Evolutionary conservation across 208 protist species (phyloP), one percentile per base, ranked within the genome.

Genomic region (Jaenimonas drosophilae): DNA sequence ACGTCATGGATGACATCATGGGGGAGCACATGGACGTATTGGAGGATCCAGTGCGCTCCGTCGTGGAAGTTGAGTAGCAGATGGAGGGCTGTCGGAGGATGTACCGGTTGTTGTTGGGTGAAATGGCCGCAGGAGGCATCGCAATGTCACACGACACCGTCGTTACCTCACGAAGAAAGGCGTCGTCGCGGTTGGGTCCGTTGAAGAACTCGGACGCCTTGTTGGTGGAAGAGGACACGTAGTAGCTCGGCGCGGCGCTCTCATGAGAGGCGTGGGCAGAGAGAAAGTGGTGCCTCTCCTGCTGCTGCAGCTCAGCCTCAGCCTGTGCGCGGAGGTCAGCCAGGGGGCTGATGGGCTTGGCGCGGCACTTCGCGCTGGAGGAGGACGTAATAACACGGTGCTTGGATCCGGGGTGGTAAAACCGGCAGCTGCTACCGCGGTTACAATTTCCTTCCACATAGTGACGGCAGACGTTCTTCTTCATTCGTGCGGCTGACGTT

Each of bases 361-460:
- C n/a, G 60, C 62, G 12, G 49, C 57, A 9, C 57, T 71, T 11
- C 54, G 57, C 27, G 48, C 39, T 34, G 28, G 37, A 7, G 47
- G 45, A 29, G 60, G 52, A n/a, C 17, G 59, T 54, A 24, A 76
- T 47, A 30, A 76, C 68, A 41, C 57, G 59, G 12, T 74, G 75
- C 9, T 49, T 70, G n/a, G 48, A 47, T 1, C 60, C 60, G 0
- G 69, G 65, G 49, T 79, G 70, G 36, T 62, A 58, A 41, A 84
- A 84, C 26, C 67, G 70, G 41, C 75, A 79, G 4, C 61, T 59
- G 46, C 56, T 71, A 34, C 75, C 75, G 11, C 70, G 70, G 41
- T 78, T 84, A 57, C 70, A 84, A 26, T 49, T 69, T 41, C 75
- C 70, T 14, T 70, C 64, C 2, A 74, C 25, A 40, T 73, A 76